Percentiles rank a stretch among this genome's conserved stretches.
Evolutionary conservation across 2,329 filamentous ascomycete genomes (phyloP).

Genomic region (Claviceps monticola): DNA sequence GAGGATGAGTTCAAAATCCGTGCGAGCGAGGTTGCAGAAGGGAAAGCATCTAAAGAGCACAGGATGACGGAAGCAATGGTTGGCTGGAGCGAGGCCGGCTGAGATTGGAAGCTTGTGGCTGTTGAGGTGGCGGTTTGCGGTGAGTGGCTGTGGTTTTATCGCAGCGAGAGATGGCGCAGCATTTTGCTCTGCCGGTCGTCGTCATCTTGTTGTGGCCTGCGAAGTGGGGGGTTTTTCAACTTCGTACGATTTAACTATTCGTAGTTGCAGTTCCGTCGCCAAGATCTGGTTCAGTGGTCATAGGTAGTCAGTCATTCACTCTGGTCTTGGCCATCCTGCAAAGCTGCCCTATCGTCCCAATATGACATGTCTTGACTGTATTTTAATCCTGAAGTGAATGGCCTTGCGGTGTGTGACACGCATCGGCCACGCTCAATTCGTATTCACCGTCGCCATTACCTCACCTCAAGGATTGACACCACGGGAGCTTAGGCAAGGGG

Average conservation of each 20-base stretch:
- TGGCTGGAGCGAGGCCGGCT: slow-evolving; percentile 1
- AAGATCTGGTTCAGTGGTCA: no score
- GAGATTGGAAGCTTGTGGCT: slow-evolving; percentile 5
- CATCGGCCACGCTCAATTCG: no score
- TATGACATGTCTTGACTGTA: neutral
- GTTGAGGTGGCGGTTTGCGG: neutral
- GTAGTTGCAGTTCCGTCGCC: no score
- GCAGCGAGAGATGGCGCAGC: no score
- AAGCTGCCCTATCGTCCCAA: neutral
- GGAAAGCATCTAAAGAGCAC: slow-evolving; percentile 2
- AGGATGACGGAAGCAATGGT: slow-evolving; percentile 8
- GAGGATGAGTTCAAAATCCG: neutral
- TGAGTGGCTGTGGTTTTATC: neutral
- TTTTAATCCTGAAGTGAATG: no score
- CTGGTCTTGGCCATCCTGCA: neutral
- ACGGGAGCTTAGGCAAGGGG: no score
- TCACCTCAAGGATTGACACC: no score
- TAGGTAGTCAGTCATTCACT: no score
- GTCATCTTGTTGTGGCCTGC: neutral
- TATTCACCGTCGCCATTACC: no score
- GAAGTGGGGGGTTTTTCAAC: no score
- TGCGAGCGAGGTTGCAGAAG: slow-evolving; percentile 2
- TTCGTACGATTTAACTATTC: no score
- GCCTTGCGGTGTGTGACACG: no score
- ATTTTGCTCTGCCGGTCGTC: neutral